Evolutionary conservation across 139 green algal species (phyloP).

Genomic region (Chlamydomonas urium): DNA sequence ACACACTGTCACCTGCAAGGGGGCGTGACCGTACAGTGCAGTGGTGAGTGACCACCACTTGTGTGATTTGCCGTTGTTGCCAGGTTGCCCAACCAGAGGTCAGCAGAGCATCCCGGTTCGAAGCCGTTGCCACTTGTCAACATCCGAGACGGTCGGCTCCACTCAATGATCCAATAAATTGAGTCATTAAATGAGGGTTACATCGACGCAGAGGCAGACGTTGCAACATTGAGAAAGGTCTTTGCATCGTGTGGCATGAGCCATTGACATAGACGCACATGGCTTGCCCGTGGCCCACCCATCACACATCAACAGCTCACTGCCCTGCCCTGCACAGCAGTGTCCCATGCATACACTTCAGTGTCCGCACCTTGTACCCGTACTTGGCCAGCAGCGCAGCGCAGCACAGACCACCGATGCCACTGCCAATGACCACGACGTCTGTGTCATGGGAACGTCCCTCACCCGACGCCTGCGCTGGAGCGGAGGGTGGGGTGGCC

Average conservation of each 20-base stretch:
- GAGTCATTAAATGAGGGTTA: too few relatives aligned
- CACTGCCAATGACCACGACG: conserved; percentile 15
- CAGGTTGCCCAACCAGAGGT: not conserved
- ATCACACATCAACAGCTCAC: too few relatives aligned
- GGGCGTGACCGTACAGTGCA: not conserved
- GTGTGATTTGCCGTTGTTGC: not conserved
- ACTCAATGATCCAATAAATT: too few relatives aligned
- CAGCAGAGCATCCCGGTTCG: not conserved
- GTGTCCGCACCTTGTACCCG: conserved; percentile 63
- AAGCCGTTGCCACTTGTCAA: not conserved
- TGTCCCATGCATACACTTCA: not conserved
- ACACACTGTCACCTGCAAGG: conserved; percentile 64
- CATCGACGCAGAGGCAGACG: too few relatives aligned
- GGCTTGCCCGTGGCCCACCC: too few relatives aligned
- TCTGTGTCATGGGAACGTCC: conserved; percentile 3
- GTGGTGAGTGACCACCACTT: not conserved
- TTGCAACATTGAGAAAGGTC: not conserved
- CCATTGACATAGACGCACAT: too few relatives aligned
- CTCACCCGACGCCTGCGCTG: too few relatives aligned
- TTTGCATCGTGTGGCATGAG: not conserved
- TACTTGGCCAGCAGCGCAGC: conserved; percentile 81
- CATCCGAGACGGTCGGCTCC: too few relatives aligned
- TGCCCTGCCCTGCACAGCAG: too few relatives aligned
- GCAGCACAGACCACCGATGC: conserved; percentile 52
- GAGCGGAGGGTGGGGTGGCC: too few relatives aligned